Percentiles rank a stretch among this genome's conserved stretches.
Evolutionary conservation across 1,139 yeast genomes (phyloP).

Genomic region (Yamadazyma taylorii): DNA sequence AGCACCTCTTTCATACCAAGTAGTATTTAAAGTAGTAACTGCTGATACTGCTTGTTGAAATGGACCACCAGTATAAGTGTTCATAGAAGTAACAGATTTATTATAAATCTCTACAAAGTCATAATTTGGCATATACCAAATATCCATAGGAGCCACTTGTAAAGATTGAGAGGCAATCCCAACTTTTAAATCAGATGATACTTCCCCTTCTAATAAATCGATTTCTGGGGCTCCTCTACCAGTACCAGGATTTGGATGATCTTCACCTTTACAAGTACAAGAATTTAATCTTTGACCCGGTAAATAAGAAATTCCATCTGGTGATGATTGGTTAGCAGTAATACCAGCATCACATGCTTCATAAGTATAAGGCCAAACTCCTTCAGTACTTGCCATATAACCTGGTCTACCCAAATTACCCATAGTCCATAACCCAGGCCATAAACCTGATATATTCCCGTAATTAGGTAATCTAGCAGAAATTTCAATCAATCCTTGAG

Average conservation of each 20-base stretch:
- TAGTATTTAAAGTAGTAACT: constrained; percentile 62
- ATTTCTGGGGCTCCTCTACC: constrained; percentile 94
- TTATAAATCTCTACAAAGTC: constrained; percentile 67
- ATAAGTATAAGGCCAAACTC: constrained; percentile 90
- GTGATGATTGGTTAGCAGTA: constrained; percentile 81
- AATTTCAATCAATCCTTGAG: constrained; percentile 71
- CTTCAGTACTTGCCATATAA: constrained; percentile 73
- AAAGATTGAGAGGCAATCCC: constrained; percentile 81
- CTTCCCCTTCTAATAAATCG: constrained; percentile 79
- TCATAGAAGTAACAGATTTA: constrained; percentile 62
- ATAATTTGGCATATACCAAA: constrained; percentile 84
- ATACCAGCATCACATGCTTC: constrained; percentile 83
- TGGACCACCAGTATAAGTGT: constrained; percentile 80
- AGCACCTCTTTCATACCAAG: constrained; percentile 72
- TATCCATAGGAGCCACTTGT: constrained; percentile 83
- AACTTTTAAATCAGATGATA: constrained; percentile 43
- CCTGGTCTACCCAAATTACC: constrained; percentile 89
- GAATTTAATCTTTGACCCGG: constrained; percentile 73
- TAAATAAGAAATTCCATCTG: constrained; percentile 76
- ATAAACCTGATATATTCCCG: constrained; percentile 69
- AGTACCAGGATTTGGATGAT: constrained; percentile 74
- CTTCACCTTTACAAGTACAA: constrained; percentile 75
- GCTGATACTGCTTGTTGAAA: constrained; percentile 84
- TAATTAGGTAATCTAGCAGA: constrained; percentile 71
- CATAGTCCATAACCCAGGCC: constrained; percentile 93